Evolutionary conservation across 2,329 filamentous ascomycete genomes (phyloP), one percentile per base, ranked within the genome.

Genomic region (Davidsoniella eucalypti): DNA sequence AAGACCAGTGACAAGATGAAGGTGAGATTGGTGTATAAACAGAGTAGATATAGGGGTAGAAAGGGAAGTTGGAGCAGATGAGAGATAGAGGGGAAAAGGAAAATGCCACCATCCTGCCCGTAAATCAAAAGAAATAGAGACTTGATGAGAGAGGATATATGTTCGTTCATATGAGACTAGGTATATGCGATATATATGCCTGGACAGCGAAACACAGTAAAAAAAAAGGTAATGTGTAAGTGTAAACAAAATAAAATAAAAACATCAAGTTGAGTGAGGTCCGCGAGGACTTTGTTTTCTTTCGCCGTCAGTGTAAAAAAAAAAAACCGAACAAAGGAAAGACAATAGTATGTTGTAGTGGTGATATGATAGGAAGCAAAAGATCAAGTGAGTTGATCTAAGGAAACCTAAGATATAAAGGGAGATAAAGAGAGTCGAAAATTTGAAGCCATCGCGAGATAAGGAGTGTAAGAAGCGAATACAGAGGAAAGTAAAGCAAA

Each of bases 251-350:
- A 48, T 17, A 40, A 29, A 16, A 17, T 5, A 33, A 33, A 33
- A 9, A 9, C 29, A 33, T 12, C 8, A 33, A 12, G 29, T 33
- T 33, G 8, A 33, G 29, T 33, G 29, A 33, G 36, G 44, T 39
- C 44, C 44, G 44, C 33, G 44, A 39, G 33, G 44, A 47, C 44
- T 36, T 38, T 10, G 21, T 47, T 47, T 39, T 29, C 16, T 33
- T 33, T 47, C 44, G 44, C 33, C 44, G 36, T 47, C 37, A 29
- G 26, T 45, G 43, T 26, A 16, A 16, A 33, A 45, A 29, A 14
- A 10, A 44, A 25, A 47, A 40, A 18, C 6, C 16, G 33, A 39
- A 25, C 4, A 36, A 21, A 26, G 21, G 3, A 41, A 41, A 41
- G 5, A 48, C 12, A 17, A 17, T 26, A 17, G 48, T 43, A 14